Evolutionary conservation across 805 yeast species (phyloP).

Genomic region (Wickerhamiella azymoides): DNA sequence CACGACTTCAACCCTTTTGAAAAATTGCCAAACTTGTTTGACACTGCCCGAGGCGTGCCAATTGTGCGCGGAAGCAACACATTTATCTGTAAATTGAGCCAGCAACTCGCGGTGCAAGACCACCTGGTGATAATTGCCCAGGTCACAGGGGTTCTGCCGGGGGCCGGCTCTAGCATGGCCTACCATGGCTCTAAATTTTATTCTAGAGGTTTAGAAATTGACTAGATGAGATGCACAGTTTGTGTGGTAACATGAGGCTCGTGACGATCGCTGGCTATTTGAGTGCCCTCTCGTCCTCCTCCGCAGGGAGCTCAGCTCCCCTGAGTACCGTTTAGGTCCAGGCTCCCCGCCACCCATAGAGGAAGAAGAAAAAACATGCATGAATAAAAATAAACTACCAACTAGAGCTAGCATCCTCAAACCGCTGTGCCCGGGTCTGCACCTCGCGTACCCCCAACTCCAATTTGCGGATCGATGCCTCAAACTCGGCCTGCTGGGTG

Average conservation of each 20-base stretch:
- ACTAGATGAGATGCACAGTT: too few relatives aligned
- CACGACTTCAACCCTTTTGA: slow-evolving; percentile 25
- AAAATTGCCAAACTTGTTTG: slow-evolving; percentile 17
- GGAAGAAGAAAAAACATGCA: too few relatives aligned
- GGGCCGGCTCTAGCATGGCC: neutral
- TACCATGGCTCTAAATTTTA: neutral
- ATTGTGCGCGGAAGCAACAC: slow-evolving; percentile 18
- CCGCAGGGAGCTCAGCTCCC: too few relatives aligned
- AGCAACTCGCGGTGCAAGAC: slow-evolving; percentile 41
- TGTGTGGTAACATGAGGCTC: too few relatives aligned
- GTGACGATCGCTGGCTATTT: too few relatives aligned
- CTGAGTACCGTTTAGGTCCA: too few relatives aligned
- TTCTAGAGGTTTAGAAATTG: neutral
- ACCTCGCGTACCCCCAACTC: slow-evolving; percentile 10
- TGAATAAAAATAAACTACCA: neutral
- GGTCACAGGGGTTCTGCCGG: slow-evolving; percentile 27
- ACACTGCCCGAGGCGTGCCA: slow-evolving; percentile 18
- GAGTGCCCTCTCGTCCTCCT: too few relatives aligned
- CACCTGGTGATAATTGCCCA: slow-evolving; percentile 87
- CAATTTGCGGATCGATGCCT: slow-evolving; percentile 8
- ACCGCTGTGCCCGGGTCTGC: slow-evolving; percentile 6
- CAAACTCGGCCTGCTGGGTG: slow-evolving; percentile 9
- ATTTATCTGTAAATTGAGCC: slow-evolving; percentile 20
- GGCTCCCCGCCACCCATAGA: too few relatives aligned
- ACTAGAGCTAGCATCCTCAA: slow-evolving; percentile 1